A percentile compares a stretch with the other conserved stretches of the same genome.
Evolutionary conservation across 805 yeast genomes (phyloP).

Genomic region (Pichia sporocuriosa): DNA sequence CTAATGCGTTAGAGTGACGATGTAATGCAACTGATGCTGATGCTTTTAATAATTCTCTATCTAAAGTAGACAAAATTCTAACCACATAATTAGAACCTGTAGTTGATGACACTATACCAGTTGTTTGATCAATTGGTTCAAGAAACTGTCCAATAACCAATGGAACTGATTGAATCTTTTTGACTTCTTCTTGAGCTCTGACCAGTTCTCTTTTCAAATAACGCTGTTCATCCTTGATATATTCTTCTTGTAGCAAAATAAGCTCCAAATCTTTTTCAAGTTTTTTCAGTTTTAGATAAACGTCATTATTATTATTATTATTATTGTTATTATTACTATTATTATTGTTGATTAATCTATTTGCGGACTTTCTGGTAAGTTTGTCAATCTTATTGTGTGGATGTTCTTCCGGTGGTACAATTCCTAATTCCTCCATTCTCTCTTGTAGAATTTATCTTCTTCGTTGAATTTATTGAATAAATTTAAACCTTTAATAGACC

Average conservation of each 20-base stretch:
- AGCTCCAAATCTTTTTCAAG: slow-evolving; percentile 87
- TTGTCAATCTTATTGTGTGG: slow-evolving; percentile 14
- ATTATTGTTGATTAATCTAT: slow-evolving; percentile 16
- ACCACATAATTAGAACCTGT: slow-evolving; percentile 98
- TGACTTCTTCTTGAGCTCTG: slow-evolving; percentile 97
- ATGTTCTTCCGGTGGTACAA: slow-evolving; percentile 25
- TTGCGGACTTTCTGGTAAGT: slow-evolving; percentile 8
- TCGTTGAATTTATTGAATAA: neutral
- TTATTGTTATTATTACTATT: slow-evolving; percentile 13
- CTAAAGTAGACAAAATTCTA: slow-evolving; percentile 87
- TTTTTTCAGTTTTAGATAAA: slow-evolving; percentile 77
- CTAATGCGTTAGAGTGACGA: slow-evolving; percentile 96
- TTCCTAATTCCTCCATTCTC: slow-evolving; percentile 62
- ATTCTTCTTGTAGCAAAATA: slow-evolving; percentile 84
- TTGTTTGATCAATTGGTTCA: slow-evolving; percentile 94
- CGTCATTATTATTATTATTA: slow-evolving; percentile 43
- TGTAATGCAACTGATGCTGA: slow-evolving; percentile 95
- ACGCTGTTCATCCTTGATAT: slow-evolving; percentile 96
- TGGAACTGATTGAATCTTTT: slow-evolving; percentile 95
- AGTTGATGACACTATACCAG: slow-evolving; percentile 95
- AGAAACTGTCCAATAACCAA: slow-evolving; percentile 96
- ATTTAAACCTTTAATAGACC: too few species aligned
- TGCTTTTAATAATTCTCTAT: slow-evolving; percentile 89
- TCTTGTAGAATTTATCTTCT: too few species aligned
- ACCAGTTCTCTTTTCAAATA: slow-evolving; percentile 90